phyloP scores from a whole-genome alignment of 2,329 filamentous ascomycete genomes.

The Sporothrix protearum region DNA sequence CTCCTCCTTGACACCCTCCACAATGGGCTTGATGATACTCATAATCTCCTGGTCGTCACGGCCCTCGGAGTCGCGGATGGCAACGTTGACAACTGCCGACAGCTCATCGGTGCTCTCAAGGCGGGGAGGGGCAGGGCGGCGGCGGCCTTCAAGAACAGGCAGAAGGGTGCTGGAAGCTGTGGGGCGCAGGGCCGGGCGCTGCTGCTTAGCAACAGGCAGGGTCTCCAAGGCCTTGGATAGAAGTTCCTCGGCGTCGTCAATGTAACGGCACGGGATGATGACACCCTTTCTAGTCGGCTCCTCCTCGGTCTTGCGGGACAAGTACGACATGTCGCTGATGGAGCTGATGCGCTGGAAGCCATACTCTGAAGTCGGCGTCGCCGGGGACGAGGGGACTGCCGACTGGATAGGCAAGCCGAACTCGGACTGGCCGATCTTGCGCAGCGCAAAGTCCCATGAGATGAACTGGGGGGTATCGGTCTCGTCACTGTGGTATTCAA shows the following conservation, averaged over 20 bases:
- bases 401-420: constrained; percentile 79
- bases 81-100: constrained; percentile 88
- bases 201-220: constrained; percentile 58
- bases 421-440: constrained; percentile 89
- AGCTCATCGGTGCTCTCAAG: constrained; percentile 69
- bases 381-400: constrained; percentile 78
- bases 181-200: constrained; percentile 37
- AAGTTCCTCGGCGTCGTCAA: constrained; percentile 90
- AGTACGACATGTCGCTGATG: constrained; percentile 93
- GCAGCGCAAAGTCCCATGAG: constrained; percentile 92
- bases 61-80: constrained; percentile 82
- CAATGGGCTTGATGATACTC: constrained; percentile 67
- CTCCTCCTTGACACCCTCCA: constrained; percentile 79
- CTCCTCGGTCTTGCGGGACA: constrained; percentile 66
- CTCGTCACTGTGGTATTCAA: constrained; percentile 84
- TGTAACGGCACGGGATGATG: constrained; percentile 86
- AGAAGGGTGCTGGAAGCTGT: constrained; percentile 54
- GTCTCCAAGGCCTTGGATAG: constrained; percentile 79
- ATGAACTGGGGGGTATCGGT: constrained; percentile 65
- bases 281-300: constrained; percentile 89
- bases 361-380: constrained; percentile 61
- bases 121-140: constrained; percentile 54
- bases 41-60: constrained; percentile 78
- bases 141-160: constrained; percentile 70
- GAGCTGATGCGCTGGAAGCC: constrained; percentile 81